phyloP scores from a whole-genome alignment of 176 grass and related monocot genomes.

The Tuctoria greenei region DNA sequence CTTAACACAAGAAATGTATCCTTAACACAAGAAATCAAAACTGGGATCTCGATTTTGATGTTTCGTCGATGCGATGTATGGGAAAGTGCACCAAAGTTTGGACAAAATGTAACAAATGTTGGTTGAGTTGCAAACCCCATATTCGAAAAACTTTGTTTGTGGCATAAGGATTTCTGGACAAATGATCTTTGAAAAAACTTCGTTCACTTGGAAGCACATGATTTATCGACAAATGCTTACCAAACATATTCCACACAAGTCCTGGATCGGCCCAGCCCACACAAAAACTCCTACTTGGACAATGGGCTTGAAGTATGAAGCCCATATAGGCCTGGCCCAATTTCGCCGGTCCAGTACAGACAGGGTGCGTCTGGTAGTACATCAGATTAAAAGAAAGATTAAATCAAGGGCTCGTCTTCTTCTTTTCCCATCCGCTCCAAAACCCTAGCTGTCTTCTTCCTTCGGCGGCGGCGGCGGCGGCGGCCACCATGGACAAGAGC shows the following conservation, averaged over 20 bases:
- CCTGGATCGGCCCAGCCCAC: not conserved
- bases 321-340: not conserved
- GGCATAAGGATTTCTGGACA: too few relatives aligned
- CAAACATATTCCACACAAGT: not conserved
- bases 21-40: too few relatives aligned
- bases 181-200: too few relatives aligned
- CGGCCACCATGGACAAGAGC: conserved; percentile 73
- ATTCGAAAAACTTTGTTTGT: too few relatives aligned
- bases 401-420: too few relatives aligned
- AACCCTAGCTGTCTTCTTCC: too few relatives aligned
- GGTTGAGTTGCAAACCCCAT: too few relatives aligned
- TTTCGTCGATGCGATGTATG: not conserved
- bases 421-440: too few relatives aligned
- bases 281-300: not conserved
- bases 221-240: not conserved
- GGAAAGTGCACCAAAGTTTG: conserved; percentile 18
- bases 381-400: too few relatives aligned
- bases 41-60: conserved; percentile 12
- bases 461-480: not conserved
- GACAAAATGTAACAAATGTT: too few relatives aligned
- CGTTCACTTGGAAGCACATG: not conserved
- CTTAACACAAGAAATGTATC: too few relatives aligned
- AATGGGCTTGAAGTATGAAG: not conserved
- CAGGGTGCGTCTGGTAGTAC: too few relatives aligned
- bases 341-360: not conserved